phyloP scores from a whole-genome alignment of 495 filamentous ascomycete species.

The Corynascus novoguineensis region DNA sequence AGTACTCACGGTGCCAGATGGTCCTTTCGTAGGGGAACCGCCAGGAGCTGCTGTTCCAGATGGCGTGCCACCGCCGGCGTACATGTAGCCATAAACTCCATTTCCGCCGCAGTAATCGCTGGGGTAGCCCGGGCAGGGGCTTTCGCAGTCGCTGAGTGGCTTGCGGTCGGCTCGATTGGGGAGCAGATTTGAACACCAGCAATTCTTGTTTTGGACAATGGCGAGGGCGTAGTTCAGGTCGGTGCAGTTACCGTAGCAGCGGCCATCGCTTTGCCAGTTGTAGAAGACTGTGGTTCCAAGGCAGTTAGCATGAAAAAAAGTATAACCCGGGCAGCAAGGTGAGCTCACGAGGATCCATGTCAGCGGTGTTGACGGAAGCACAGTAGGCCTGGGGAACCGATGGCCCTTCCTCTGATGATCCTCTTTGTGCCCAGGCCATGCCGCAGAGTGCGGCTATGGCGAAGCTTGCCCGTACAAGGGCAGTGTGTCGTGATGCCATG shows the following conservation, averaged over 20 bases:
- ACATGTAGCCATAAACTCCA: slow-evolving; percentile 39
- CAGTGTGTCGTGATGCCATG: slow-evolving; percentile 23
- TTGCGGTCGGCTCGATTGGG: slow-evolving; percentile 32
- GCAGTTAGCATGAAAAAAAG: not conserved
- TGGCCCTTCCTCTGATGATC: slow-evolving; percentile 10
- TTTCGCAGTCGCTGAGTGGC: slow-evolving; percentile 28
- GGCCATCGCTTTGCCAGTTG: slow-evolving; percentile 44
- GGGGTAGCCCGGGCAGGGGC: slow-evolving; percentile 39
- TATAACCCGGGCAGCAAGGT: not conserved
- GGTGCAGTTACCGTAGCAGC: slow-evolving; percentile 38
- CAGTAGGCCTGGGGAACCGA: slow-evolving; percentile 38
- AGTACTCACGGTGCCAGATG: slow-evolving; percentile 21
- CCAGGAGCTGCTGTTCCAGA: slow-evolving; percentile 27
- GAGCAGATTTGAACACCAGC: slow-evolving; percentile 42
- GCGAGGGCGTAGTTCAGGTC: slow-evolving; percentile 32
- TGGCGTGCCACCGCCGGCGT: slow-evolving; percentile 20
- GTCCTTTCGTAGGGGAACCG: not conserved
- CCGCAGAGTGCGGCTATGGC: slow-evolving; percentile 16
- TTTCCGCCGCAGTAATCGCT: slow-evolving; percentile 38
- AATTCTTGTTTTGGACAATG: slow-evolving; percentile 34
- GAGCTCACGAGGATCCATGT: slow-evolving; percentile 33
- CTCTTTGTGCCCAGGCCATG: slow-evolving; percentile 2
- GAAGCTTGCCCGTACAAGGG: slow-evolving; percentile 21
- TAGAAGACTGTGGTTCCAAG: slow-evolving; percentile 27
- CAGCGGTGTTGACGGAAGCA: slow-evolving; percentile 37